Conservation (phyloP, 495 filamentous ascomycete species). For the Choiromyces venosus region DNA sequence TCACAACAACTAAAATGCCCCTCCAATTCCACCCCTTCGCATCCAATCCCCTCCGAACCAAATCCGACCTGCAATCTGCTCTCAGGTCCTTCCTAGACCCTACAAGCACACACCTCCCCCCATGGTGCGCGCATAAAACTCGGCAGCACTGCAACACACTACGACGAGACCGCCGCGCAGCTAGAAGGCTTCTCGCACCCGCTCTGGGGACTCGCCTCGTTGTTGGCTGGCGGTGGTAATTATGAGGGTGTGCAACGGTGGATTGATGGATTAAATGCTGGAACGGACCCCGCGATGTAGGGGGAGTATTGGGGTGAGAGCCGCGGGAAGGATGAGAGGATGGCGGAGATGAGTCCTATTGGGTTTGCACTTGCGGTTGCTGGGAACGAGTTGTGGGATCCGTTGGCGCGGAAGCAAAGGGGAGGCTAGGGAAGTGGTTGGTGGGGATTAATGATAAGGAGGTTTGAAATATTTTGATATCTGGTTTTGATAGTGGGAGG, state of each 20-base stretch:
- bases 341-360: constrained; percentile 78
- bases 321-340: constrained; percentile 69
- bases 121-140: constrained; percentile 54
- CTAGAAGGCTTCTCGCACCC: constrained; percentile 71
- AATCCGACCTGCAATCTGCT: constrained; percentile 50
- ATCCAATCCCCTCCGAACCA: constrained; percentile 28
- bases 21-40: constrained; percentile 15
- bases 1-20: constrained; percentile 14
- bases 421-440: constrained; percentile 62
- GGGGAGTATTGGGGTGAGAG: constrained; percentile 70
- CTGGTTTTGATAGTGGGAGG: neutral
- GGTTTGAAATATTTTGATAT: constrained; percentile 3
- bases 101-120: constrained; percentile 59
- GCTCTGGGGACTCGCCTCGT: constrained; percentile 65
- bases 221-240: constrained; percentile 59
- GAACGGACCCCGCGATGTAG: constrained; percentile 56
- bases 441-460: constrained; percentile 69
- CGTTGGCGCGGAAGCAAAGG: constrained; percentile 54
- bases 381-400: constrained; percentile 56
- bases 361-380: constrained; percentile 42
- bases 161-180: constrained; percentile 69
- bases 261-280: constrained; percentile 61
- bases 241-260: constrained; percentile 60
- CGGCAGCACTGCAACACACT: constrained; percentile 62
- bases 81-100: constrained; percentile 58